Evolutionary conservation across 352 stramenopile species (phyloP), one percentile per base, ranked within the genome.

Genomic region (Aphanomyces cochlioides): DNA sequence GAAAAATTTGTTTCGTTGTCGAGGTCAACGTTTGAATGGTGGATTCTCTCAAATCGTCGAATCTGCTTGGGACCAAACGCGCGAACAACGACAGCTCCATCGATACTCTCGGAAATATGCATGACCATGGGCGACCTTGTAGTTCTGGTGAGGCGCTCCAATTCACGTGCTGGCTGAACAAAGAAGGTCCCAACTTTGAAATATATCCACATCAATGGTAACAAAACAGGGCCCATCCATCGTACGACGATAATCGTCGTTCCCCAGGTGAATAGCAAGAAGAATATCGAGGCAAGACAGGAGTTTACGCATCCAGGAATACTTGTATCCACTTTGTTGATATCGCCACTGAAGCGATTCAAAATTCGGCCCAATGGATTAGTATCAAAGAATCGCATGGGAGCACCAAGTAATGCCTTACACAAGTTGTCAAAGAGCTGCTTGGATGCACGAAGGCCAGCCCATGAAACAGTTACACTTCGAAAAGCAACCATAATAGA

Each of bases 111-210:
- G 5, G 61, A 39, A 47, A 58, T 37, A 21, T 43, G 40, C 7
- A 34, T 28, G 37, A 68, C 13, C 45, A 41, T 47, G 43, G 61
- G 47, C 12, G 40, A 36, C 8, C 82, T 53, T 89, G 58, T 50
- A 3, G 37, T 63, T 12, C 21, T 34, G 34, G 48, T 66, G 36
- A 19, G 39, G 12, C 73, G 53, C 34, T 66, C 70, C 5, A 47
- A 71, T 40, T 96, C 89, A 8, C 63, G 66, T 72, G 78, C 50
- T 37, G 50, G 50, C 17, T 58, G 50, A 36, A 58, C 50, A 58
- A 58, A 58, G 17, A 58, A 13, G 21, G 50, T 37, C 7, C 50
- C 50, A 7, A 58, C 50, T 28, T 58, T 58, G 43, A n/a, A 50
- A n/a, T 50, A 50, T 12, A 50, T 50, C 43, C 43, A 50, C 43